phyloP scores from a whole-genome alignment of 2,329 filamentous ascomycete species.

The Cercospora nicotianae region DNA sequence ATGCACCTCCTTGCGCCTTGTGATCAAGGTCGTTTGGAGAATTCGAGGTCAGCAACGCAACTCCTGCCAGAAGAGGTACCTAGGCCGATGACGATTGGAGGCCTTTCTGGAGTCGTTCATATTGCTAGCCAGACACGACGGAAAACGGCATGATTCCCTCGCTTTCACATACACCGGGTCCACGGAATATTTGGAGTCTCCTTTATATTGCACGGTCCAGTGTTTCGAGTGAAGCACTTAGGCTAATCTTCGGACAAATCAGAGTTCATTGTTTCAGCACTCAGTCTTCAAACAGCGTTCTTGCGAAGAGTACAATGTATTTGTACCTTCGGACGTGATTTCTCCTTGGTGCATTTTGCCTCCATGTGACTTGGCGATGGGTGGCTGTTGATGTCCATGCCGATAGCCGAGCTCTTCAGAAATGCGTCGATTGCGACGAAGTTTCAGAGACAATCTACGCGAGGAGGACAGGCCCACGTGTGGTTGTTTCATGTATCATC shows the following conservation, averaged over 20 bases:
- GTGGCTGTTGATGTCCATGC: too few species aligned
- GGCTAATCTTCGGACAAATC: background rate
- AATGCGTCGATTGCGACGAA: too few species aligned
- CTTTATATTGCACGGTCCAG: background rate
- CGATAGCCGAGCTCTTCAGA: too few species aligned
- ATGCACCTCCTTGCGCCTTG: background rate
- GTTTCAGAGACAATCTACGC: background rate
- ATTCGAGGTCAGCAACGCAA: background rate
- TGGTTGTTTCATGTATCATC: background rate
- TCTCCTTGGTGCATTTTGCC: background rate
- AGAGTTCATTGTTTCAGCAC: background rate
- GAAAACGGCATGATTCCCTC: background rate
- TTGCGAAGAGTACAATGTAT: background rate
- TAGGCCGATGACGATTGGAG: background rate
- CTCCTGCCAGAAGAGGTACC: background rate
- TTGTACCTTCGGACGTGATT: background rate
- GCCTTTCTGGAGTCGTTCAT: background rate
- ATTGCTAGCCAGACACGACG: background rate
- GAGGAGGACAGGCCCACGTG: background rate
- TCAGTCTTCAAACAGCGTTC: too few species aligned
- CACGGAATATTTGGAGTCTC: background rate
- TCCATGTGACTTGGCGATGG: background rate
- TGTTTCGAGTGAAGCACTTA: background rate
- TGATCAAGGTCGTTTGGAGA: background rate
- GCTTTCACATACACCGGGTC: background rate